Evolutionary conservation across 768 basidiomycete species (phyloP).

Genomic region (Suillus clintonianus): DNA sequence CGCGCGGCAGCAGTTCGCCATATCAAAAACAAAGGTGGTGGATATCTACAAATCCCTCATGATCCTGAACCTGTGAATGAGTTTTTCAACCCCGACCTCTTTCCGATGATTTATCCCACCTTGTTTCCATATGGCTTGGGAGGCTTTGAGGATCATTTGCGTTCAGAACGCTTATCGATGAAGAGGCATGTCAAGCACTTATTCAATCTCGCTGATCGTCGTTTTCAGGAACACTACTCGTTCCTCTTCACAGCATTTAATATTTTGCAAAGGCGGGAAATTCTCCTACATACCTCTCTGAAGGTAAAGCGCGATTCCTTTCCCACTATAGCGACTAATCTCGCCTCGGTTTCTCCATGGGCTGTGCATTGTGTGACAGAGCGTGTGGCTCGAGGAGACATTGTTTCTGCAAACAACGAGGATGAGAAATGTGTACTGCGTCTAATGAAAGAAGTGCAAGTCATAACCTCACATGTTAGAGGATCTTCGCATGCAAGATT

Average conservation of each 20-base stretch:
- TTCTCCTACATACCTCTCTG: constrained; percentile 34
- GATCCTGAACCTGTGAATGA: neutral
- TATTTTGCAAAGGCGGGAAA: constrained; percentile 36
- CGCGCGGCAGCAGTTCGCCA: neutral
- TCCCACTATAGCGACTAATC: constrained; percentile 21
- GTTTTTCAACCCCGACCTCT: neutral
- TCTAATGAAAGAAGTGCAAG: constrained; percentile 23
- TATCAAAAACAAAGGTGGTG: neutral
- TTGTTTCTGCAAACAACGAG: constrained; percentile 9
- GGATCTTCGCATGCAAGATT: constrained; percentile 33
- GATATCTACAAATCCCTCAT: neutral
- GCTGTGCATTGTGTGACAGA: constrained; percentile 25
- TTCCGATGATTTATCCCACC: neutral
- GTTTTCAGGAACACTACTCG: constrained; percentile 14
- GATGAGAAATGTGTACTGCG: constrained; percentile 33
- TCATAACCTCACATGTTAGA: constrained; percentile 15
- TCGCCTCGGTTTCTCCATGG: constrained; percentile 23
- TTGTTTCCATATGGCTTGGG: neutral
- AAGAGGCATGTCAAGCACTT: neutral
- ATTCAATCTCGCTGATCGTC: neutral
- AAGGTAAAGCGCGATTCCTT: constrained; percentile 30
- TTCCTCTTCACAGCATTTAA: constrained; percentile 46
- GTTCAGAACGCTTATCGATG: neutral
- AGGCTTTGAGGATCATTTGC: neutral
- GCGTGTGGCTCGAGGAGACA: constrained; percentile 21